phyloP scores from a whole-genome alignment of 73 alveolate genomes.

The Stentor coeruleus region DNA sequence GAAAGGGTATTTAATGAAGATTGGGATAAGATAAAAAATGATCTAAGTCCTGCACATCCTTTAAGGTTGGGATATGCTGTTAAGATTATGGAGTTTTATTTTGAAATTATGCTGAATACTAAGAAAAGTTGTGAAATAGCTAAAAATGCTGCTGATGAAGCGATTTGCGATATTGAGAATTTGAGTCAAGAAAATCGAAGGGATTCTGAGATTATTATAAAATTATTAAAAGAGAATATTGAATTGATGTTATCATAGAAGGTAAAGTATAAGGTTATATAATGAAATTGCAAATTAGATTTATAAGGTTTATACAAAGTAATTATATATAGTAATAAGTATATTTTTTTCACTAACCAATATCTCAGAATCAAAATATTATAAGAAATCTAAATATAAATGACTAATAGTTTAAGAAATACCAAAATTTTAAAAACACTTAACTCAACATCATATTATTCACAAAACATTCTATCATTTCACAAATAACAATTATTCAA shows the following conservation, averaged over 20 bases:
- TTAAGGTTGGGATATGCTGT: slow-evolving; percentile 67
- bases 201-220: slow-evolving; percentile 26
- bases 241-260: background rate
- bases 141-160: slow-evolving; percentile 37
- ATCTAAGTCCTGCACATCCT: slow-evolving; percentile 61
- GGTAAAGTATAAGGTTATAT: too few species aligned
- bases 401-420: too few species aligned
- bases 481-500: too few species aligned
- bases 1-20: slow-evolving; percentile 51
- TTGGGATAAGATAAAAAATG: slow-evolving; percentile 34
- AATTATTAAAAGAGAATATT: slow-evolving; percentile 5
- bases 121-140: slow-evolving; percentile 73
- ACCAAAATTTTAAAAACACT: too few species aligned
- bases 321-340: too few species aligned
- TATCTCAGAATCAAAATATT: too few species aligned
- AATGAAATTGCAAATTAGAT: too few species aligned
- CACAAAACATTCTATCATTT: too few species aligned
- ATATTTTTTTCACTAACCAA: too few species aligned
- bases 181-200: slow-evolving; percentile 22
- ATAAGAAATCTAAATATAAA: too few species aligned
- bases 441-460: too few species aligned
- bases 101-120: slow-evolving; percentile 76
- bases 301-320: too few species aligned
- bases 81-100: slow-evolving; percentile 73
- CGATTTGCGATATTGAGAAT: slow-evolving; percentile 21